A percentile compares a stretch with the other conserved stretches of the same genome.
phyloP scores from a whole-genome alignment of 495 filamentous ascomycete species.

The Penicillium lagena region DNA sequence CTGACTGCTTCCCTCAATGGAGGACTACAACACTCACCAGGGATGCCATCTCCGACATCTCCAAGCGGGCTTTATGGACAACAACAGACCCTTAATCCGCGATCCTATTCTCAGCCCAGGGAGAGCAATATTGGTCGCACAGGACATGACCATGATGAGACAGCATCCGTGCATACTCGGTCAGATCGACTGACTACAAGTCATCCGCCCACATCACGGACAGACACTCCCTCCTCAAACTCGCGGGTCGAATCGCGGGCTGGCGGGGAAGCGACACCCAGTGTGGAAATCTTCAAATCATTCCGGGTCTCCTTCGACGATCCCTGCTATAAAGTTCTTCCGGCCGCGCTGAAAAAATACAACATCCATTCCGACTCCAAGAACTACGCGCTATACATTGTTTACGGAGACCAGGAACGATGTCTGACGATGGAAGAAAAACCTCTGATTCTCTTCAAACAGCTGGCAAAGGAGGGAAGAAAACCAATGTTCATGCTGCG shows the following conservation, averaged over 20 bases:
- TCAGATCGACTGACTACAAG: conserved; percentile 32
- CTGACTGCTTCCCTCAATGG: conserved; percentile 67
- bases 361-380: conserved; percentile 97
- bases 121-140: conserved; percentile 22
- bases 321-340: conserved; percentile 93
- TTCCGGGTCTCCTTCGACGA: conserved; percentile 98
- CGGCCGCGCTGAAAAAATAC: conserved; percentile 93
- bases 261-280: conserved; percentile 28
- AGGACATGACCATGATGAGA: conserved; percentile 40
- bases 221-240: conserved; percentile 24
- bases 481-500: conserved; percentile 99
- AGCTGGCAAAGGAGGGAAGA: conserved; percentile 88
- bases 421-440: conserved; percentile 89
- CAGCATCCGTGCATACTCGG: conserved; percentile 16
- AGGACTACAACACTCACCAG: conserved; percentile 57
- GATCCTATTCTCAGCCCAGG: conserved; percentile 39
- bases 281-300: conserved; percentile 94
- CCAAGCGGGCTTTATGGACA: conserved; percentile 49
- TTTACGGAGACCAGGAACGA: conserved; percentile 93
- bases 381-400: conserved; percentile 94
- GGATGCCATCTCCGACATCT: conserved; percentile 80
- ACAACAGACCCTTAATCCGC: conserved; percentile 40
- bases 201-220: conserved; percentile 32
- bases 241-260: conserved; percentile 49
- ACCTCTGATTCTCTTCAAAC: conserved; percentile 93